phyloP scores from a whole-genome alignment of 2,329 filamentous ascomycete genomes.

The Cladosporium sp. region DNA sequence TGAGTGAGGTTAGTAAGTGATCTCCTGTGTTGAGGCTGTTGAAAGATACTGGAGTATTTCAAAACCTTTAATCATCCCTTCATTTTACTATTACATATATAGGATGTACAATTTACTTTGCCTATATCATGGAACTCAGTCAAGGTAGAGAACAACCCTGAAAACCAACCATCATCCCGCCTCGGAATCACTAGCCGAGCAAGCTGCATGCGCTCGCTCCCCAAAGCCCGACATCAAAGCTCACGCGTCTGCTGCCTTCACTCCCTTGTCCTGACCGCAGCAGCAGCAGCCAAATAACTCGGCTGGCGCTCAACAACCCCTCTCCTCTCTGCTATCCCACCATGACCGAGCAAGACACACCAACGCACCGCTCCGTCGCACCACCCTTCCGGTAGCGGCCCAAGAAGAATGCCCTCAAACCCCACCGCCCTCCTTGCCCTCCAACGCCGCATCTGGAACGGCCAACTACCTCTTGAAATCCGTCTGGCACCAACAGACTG shows the following conservation, averaged over 20 bases:
- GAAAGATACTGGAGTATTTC: no score
- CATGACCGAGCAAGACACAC: slow-evolving; percentile 3
- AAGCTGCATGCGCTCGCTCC: no score
- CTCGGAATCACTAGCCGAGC: no score
- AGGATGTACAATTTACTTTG: no score
- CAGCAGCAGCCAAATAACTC: not conserved
- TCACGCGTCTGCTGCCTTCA: not conserved
- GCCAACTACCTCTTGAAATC: slow-evolving; percentile 57
- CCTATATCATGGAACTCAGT: no score
- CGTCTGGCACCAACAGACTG: slow-evolving; percentile 55
- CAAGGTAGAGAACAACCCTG: no score
- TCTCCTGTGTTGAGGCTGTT: no score
- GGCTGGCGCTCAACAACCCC: not conserved
- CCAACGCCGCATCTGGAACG: slow-evolving; percentile 53
- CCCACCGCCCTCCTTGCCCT: slow-evolving; percentile 5
- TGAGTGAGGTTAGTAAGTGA: no score
- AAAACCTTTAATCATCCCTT: no score
- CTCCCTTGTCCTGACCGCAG: slow-evolving; percentile 5
- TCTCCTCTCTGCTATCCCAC: not conserved
- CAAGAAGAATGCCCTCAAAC: not conserved
- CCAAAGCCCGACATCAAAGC: no score
- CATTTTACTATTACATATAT: no score
- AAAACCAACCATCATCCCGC: no score
- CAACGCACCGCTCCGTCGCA: not conserved
- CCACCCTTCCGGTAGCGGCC: slow-evolving; percentile 4